Evolutionary conservation across 192 early-diverging fungal genomes (phyloP).

Genomic region (Coemansia sp.): DNA sequence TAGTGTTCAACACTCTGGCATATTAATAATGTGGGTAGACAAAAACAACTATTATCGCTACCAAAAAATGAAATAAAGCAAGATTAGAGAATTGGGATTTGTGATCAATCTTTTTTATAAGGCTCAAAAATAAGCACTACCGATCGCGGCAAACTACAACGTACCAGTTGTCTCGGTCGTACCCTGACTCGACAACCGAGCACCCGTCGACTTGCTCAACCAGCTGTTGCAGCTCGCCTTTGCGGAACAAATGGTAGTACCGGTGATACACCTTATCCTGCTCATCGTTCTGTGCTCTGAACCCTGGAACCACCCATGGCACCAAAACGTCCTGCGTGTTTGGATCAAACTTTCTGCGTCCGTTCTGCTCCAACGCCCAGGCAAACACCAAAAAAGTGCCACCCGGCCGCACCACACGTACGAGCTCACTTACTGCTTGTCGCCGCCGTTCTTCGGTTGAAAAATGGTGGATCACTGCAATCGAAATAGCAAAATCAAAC

Average conservation of each 20-base stretch:
- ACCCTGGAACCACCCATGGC: conserved; percentile 77
- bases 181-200: conserved; percentile 66
- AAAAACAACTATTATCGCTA: too few species aligned
- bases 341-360: conserved; percentile 75
- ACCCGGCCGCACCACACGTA: conserved; percentile 68
- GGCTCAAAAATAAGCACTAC: background rate
- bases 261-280: conserved; percentile 55
- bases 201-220: conserved; percentile 55
- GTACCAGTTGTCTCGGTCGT: conserved; percentile 97
- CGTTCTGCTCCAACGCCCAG: conserved; percentile 92
- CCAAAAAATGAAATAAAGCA: background rate
- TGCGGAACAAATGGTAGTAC: conserved; percentile 89
- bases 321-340: conserved; percentile 87
- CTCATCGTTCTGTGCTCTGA: conserved; percentile 16
- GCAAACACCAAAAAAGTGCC: conserved; percentile 83
- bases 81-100: background rate
- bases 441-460: conserved; percentile 70
- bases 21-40: too few species aligned
- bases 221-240: conserved; percentile 80
- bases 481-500: conserved; percentile 94
- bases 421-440: conserved; percentile 71
- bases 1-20: too few species aligned
- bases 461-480: conserved; percentile 95
- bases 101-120: background rate
- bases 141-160: conserved; percentile 50